A percentile compares a stretch with the other conserved stretches of the same genome.
phyloP scores from a whole-genome alignment of 768 basidiomycete species.

The Suillus discolor region DNA sequence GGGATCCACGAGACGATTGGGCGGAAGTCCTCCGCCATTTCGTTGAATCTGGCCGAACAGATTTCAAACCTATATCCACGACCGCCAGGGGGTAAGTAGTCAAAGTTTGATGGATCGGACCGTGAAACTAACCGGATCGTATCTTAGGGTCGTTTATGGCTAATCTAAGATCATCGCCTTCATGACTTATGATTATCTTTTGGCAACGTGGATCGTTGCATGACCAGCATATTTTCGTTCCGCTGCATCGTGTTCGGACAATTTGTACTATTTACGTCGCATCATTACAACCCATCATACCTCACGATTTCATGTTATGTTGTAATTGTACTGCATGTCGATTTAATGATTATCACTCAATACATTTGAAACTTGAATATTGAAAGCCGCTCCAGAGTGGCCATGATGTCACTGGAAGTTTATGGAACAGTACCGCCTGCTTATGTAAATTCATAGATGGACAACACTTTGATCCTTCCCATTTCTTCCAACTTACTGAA shows the following conservation, averaged over 20 bases:
- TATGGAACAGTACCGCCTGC: background rate
- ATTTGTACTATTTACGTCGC: conserved; percentile 23
- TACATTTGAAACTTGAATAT: background rate
- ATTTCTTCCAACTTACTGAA: background rate
- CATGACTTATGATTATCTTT: conserved; percentile 13
- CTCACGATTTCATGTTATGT: conserved; percentile 18
- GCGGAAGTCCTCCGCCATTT: conserved; percentile 66
- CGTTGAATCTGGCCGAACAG: conserved; percentile 69
- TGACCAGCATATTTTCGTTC: conserved; percentile 14
- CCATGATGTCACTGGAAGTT: conserved; percentile 1
- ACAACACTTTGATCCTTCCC: background rate
- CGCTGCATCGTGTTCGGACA: conserved; percentile 28
- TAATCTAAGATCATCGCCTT: conserved; percentile 22
- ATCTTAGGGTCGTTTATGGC: conserved; percentile 45
- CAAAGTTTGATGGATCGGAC: conserved; percentile 4
- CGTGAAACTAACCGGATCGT: conserved; percentile 13
- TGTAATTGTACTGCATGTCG: conserved; percentile 25
- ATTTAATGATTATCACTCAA: conserved; percentile 21
- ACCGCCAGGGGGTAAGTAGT: conserved; percentile 67
- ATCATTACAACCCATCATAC: conserved; percentile 22
- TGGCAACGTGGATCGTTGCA: conserved; percentile 35
- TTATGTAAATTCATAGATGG: conserved; percentile 2
- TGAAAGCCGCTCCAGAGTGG: background rate
- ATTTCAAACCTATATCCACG: conserved; percentile 84
- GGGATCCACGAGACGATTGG: conserved; percentile 81